Percentiles rank a stretch among this genome's conserved stretches.
These are phyloP conservation scores for Apiotrichum akiyoshidainum DNA, from an alignment of 1,284 basidiomycete genomes.

Conservation along the genomic window DNA sequence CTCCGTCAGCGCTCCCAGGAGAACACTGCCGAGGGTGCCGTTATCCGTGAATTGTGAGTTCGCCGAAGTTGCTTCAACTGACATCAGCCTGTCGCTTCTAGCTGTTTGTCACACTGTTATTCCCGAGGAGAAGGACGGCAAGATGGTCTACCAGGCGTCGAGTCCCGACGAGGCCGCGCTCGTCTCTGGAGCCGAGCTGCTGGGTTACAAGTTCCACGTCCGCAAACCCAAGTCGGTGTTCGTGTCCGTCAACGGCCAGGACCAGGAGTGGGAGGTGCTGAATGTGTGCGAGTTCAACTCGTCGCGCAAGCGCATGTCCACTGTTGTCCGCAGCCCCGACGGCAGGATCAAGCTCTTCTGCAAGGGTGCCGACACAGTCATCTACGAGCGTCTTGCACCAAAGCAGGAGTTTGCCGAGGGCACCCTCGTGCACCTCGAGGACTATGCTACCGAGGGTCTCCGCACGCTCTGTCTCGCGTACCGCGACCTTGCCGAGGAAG, in stretches of 20 bases:
- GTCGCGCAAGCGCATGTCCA: conserved; percentile 96
- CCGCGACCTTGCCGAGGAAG: conserved; percentile 82
- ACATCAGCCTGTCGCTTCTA: conserved; percentile 64
- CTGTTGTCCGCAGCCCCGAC: conserved; percentile 79
- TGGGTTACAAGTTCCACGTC: conserved; percentile 92
- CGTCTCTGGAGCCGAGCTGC: conserved; percentile 85
- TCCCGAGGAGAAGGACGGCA: conserved; percentile 79
- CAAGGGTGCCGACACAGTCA: conserved; percentile 98
- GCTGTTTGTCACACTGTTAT: conserved; percentile 99
- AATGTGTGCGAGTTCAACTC: conserved; percentile 99
- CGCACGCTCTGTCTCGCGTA: conserved; percentile 95
- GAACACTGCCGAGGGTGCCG: conserved; percentile 64
- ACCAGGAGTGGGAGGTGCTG: conserved; percentile 82
- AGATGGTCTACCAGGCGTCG: conserved; percentile 89
- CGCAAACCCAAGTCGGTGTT: conserved; percentile 95
- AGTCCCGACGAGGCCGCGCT: conserved; percentile 98
- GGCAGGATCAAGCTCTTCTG: conserved; percentile 92
- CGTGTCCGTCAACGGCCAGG: conserved; percentile 70
- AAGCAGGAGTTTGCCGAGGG: conserved; percentile 81
- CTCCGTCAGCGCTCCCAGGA: conserved; percentile 47
- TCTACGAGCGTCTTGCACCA: conserved; percentile 74
- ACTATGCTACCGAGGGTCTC: conserved; percentile 94
- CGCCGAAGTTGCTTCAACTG: background rate
- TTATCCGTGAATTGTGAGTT: conserved; percentile 70
- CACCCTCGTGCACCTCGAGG: conserved; percentile 89